Evolutionary conservation across 306 rosid species (phyloP), one percentile per base, ranked within the genome.

Genomic region (Luffa aegyptiaca): DNA sequence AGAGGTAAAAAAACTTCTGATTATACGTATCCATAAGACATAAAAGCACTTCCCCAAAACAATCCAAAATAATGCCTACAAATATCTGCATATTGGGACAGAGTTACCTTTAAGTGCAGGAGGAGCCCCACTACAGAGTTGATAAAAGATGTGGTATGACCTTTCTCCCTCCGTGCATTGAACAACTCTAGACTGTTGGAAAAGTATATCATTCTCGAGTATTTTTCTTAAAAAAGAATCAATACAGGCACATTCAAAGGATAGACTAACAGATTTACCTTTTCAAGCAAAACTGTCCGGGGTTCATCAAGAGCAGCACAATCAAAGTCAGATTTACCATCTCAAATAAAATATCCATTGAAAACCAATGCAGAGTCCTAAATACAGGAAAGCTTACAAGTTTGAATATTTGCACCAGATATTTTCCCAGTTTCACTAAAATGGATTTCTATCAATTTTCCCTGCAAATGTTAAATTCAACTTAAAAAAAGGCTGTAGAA

Each of bases 61-160:
- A 73, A 46, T 21, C 53, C 55, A 72, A 72, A 72, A 72, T 46
- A 46, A 20, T 45, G 20, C 78, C 61, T 3, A 51, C 14, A 73
- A 31, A 35, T 49, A 51, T 8, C 61, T 48, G 10, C 45, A 51
- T 51, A 58, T 16, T 51, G n/a, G 33, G 65, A 51, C 20, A 63
- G 78, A 56, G 59, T 83, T 86, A 95, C 98, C 97, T 87, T 86
- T 90, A 12, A 95, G 92, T 64, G 88, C 80, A 65, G 89, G 83
- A 37, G 96, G 89, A 84, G 97, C 99, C 84, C 99, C 99, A 84
- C 93, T 93, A 84, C 99, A 95, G 18, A 95, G 96, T 88, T 93
- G 97, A 90, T 95, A 95, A 90, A 95, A 95, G 84, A 95, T 95
- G 87, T 95, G 99, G 80, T 95, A 95, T 35, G 99, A 95, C 87